Evolutionary conservation across 2,329 filamentous ascomycete genomes (phyloP), one percentile per base, ranked within the genome.

Genomic region (Aschersonia sp.): DNA sequence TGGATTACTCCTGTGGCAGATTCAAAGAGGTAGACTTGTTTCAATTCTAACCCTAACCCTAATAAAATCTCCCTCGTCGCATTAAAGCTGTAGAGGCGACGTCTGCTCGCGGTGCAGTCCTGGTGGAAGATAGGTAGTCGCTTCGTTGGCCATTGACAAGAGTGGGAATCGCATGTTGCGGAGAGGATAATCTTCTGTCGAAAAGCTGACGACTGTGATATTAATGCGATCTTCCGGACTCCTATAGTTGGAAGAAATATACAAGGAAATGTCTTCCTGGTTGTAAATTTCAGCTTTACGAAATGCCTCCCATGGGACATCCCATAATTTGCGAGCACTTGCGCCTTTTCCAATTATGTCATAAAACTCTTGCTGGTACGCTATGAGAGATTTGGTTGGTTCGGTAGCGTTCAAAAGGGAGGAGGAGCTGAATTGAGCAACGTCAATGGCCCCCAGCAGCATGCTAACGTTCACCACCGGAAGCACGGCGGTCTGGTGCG

Each of bases 11-110:
- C 72, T 0, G 70, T 78, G 0, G 51, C 54, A 1, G 70, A 68
- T 43, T 75, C 69, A 43, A 73, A 71, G 2, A 75, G 69, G 57
- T 81, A 82, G 0, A 81, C 74, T 54, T 81, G 78, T 49, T 72
- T 73, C 5, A 37, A 37, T 37, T 37, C 12, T 12, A 12, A 12
- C 8, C 35, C 35, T 37, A 12, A 9, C 12, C 4, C 8, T 37
- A 12, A 37, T 4, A 74, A 74, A 0, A 72, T 73, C 12, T 63
- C 61, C 11, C 53, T 54, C 48, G 42, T 51, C 48, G 43, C 49
- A 51, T 43, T 49, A 50, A 7, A 53, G 43, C 33, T 57, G 55
- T 51, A 51, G 46, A 6, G 54, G 54, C 31, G 54, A 53, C 35
- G 53, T 51, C 37, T 47, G 39, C 43, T 49, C 46, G 33, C 33